These are phyloP conservation scores for Sordariomycetes sp. DNA, from an alignment of 2,329 filamentous ascomycete genomes.

Conservation along the genomic window DNA sequence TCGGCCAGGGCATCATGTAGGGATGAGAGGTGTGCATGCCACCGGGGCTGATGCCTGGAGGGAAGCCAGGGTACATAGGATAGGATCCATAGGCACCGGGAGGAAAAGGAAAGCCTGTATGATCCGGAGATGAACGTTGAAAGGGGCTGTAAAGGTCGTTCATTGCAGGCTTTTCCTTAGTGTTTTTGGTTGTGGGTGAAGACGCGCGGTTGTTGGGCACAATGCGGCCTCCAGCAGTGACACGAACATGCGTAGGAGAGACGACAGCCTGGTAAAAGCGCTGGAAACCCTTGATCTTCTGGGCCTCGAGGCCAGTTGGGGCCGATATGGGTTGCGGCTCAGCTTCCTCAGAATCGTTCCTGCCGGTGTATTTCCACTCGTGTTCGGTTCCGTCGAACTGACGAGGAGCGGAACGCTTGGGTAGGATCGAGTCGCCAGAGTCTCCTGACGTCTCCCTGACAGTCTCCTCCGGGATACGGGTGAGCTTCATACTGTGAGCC, in stretches of 20 bases:
- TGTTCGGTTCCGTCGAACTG: constrained; percentile 30
- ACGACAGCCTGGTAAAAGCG: constrained; percentile 60
- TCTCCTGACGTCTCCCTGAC: constrained; percentile 5
- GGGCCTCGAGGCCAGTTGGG: constrained; percentile 40
- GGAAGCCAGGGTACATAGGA: constrained; percentile 19
- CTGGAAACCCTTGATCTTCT: constrained; percentile 57
- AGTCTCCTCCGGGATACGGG: constrained; percentile 20
- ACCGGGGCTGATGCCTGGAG: constrained; percentile 14
- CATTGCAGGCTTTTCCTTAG: constrained; percentile 24
- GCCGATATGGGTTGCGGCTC: constrained; percentile 40
- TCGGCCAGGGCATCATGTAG: background rate
- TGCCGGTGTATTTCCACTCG: constrained; percentile 35
- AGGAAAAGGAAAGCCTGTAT: constrained; percentile 12
- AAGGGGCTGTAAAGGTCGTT: no score
- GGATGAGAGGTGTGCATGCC: no score
- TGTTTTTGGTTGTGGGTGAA: constrained; percentile 43
- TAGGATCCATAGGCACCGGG: constrained; percentile 18
- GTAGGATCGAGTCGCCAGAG: background rate
- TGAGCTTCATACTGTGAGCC: constrained; percentile 13
- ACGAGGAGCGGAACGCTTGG: constrained; percentile 12
- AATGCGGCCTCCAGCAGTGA: constrained; percentile 58
- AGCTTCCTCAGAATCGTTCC: constrained; percentile 32
- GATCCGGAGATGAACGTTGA: no score
- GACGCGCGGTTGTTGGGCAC: constrained; percentile 53
- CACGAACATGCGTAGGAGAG: constrained; percentile 57